phyloP scores from a whole-genome alignment of 192 early-diverging fungal species.

The Lunasporangiospora selenospora region DNA sequence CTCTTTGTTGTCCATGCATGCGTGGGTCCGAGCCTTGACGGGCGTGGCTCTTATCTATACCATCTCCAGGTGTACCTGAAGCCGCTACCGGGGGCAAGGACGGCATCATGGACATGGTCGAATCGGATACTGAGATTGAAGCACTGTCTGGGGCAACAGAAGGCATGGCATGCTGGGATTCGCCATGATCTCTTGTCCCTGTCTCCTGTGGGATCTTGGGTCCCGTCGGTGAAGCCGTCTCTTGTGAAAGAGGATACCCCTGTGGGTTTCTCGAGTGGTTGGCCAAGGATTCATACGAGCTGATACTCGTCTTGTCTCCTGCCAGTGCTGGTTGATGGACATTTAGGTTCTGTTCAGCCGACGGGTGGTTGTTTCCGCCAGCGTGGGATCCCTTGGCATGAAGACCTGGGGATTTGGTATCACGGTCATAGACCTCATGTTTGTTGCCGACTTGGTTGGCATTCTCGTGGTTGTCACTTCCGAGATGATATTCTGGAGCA shows the following conservation, averaged over 20 bases:
- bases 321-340: conserved; percentile 37
- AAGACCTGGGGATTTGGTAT: conserved; percentile 10
- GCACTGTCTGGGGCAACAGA: conserved; percentile 16
- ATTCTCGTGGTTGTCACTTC: conserved; percentile 8
- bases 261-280: conserved; percentile 1
- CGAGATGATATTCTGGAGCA: conserved; percentile 32
- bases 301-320: conserved; percentile 31
- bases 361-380: conserved; percentile 16
- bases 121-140: conserved; percentile 36
- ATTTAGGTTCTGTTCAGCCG: conserved; percentile 31
- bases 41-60: not conserved
- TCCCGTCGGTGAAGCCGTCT: not conserved
- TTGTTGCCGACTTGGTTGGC: not conserved
- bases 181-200: not conserved
- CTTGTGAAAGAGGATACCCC: too few relatives aligned
- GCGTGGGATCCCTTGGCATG: conserved; percentile 20
- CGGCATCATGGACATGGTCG: conserved; percentile 42
- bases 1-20: not conserved
- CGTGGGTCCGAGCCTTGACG: not conserved
- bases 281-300: conserved; percentile 8
- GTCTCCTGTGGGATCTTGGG: not conserved
- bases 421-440: conserved; percentile 3
- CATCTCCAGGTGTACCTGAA: conserved; percentile 10
- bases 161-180: conserved; percentile 9
- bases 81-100: conserved; percentile 16